Evolutionary conservation across 106 monocot genomes (phyloP), one percentile per base, ranked within the genome.

Genomic region (Acorus calamus): DNA sequence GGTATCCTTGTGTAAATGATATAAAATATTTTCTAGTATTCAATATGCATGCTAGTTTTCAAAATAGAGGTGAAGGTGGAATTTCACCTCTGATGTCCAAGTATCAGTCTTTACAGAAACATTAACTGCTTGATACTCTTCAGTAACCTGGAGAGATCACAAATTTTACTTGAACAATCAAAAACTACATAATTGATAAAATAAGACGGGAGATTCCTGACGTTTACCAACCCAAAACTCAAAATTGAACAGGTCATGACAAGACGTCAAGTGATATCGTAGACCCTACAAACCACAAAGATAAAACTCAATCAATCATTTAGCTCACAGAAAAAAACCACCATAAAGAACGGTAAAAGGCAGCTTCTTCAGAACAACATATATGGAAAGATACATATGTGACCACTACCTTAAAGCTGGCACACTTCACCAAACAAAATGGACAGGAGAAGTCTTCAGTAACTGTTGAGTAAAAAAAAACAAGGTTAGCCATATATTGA

Each of bases 161-260:
- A 0, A 67, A n/a, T 52, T 43, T 61, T 13, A 55, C 47, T 49
- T 53, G 9, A 64, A 64, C 47, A 55, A 43, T 65, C 50, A 12
- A 10, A 60, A 46, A 53, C 56, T 6, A 49, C 4, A 66, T 52
- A 11, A 8, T 3, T 28, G 28, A 28, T 28, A 11, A 61, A 64
- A 14, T 63, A 46, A 44, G 14, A 62, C 7, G 53, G 43, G 48
- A 63, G 59, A 59, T 56, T 60, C 12, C 57, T 69, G 74, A 72
- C 81, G 66, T 84, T 71, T 86, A 98, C 98, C 75, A 72, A 98
- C 98, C 98, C 92, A 92, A 53, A 92, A 98, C 78, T 98, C 98
- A 86, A 85, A 98, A 73, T 92, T 88, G 81, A 98, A 98, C 14
- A 98, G 78, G 69, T 92, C 98, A 65, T 98, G 98, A 28, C 69